These are phyloP conservation scores for Larix kaempferi DNA, from an alignment of 75 land plant species.

Conservation along the genomic window DNA sequence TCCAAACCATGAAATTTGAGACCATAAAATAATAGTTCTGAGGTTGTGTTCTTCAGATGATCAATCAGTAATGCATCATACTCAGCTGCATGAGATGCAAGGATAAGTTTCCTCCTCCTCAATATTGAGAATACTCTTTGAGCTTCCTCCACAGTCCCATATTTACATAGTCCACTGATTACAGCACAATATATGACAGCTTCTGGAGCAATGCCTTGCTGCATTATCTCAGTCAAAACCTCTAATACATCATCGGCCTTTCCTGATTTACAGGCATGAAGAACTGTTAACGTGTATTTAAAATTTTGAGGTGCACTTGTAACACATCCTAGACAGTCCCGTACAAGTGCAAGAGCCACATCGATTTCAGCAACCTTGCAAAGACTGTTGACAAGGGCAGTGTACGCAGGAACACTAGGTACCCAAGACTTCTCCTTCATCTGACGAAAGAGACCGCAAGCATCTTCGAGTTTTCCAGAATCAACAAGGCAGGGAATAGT, in stretches of 20 bases:
- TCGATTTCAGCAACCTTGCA: constrained; percentile 54
- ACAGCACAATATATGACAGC: constrained; percentile 47
- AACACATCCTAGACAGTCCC: constrained; percentile 57
- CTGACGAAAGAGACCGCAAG: constrained; percentile 39
- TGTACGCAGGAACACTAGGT: constrained; percentile 50
- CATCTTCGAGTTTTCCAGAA: constrained; percentile 38
- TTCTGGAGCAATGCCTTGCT: constrained; percentile 30
- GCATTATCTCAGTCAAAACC: constrained; percentile 62
- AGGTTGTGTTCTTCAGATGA: constrained; percentile 52
- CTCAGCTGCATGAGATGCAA: constrained; percentile 34
- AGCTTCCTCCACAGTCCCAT: constrained; percentile 56
- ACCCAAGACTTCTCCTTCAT: constrained; percentile 41
- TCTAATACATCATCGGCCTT: constrained; percentile 50
- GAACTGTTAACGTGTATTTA: constrained; percentile 52
- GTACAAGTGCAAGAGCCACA: constrained; percentile 48
- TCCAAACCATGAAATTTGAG: constrained; percentile 61
- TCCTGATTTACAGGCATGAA: constrained; percentile 43
- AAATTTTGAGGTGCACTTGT: constrained; percentile 55
- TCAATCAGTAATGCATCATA: constrained; percentile 55
- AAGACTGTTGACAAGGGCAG: constrained; percentile 56
- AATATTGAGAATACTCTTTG: constrained; percentile 43
- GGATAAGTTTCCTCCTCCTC: constrained; percentile 30
- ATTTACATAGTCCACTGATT: constrained; percentile 59
- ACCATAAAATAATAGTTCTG: constrained; percentile 42
- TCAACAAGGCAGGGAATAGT: constrained; percentile 51